Percentiles rank a stretch among this genome's conserved stretches.
These are phyloP conservation scores for Amanita phalloides DNA, from an alignment of 768 basidiomycete species.

Conservation along the genomic window DNA sequence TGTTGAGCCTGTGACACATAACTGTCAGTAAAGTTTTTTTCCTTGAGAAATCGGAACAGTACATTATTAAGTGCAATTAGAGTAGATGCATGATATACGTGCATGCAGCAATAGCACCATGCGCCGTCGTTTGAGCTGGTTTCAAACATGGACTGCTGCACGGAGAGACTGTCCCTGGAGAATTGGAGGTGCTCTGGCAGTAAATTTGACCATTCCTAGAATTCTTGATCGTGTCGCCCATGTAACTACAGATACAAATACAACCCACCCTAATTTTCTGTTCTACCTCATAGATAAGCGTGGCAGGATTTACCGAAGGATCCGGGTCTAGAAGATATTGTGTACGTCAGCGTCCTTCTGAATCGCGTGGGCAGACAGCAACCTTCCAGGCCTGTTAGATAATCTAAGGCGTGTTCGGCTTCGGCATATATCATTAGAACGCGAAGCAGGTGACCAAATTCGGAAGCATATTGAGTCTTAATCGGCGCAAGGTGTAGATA, in stretches of 20 bases:
- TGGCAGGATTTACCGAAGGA: not conserved
- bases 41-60: conserved; percentile 17
- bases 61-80: conserved; percentile 55
- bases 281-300: conserved; percentile 1
- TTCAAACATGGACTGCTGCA: conserved; percentile 70
- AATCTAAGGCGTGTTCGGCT: conserved; percentile 46
- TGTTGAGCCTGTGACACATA: conserved; percentile 24
- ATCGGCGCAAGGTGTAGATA: conserved; percentile 57
- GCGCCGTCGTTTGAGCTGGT: conserved; percentile 70
- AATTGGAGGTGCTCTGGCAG: conserved; percentile 68
- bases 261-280: conserved; percentile 1
- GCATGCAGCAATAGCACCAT: conserved; percentile 75
- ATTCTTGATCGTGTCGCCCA: not conserved
- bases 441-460: conserved; percentile 70
- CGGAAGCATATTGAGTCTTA: conserved; percentile 51
- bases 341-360: not conserved
- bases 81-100: conserved; percentile 61
- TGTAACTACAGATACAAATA: not conserved
- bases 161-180: conserved; percentile 54
- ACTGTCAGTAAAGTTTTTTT: not conserved
- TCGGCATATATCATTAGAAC: conserved; percentile 53
- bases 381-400: conserved; percentile 31
- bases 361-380: conserved; percentile 8
- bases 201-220: conserved; percentile 51
- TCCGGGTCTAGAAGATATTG: not conserved